Conservation (phyloP, 2,329 filamentous ascomycete species). For the Microsporum ferrugineum region DNA sequence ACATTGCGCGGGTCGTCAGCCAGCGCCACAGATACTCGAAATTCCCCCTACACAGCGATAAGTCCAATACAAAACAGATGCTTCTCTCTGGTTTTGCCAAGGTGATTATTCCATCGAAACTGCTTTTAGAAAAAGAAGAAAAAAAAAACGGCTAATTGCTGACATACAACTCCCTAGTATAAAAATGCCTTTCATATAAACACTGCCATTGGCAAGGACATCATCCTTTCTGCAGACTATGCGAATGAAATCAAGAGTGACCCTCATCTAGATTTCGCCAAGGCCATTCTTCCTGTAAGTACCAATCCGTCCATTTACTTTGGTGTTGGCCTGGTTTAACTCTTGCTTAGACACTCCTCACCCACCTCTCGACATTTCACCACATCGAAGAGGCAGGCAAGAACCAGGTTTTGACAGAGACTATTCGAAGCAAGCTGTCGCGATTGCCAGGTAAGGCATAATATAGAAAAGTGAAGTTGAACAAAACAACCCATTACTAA, state of each 20-base stretch:
- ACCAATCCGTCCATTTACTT: neutral
- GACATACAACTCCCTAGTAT: neutral
- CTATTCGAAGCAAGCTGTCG: conserved; percentile 18
- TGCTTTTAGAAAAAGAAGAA: no score
- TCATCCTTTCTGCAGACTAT: conserved; percentile 16
- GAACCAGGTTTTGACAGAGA: conserved; percentile 15
- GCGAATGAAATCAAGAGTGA: conserved; percentile 19
- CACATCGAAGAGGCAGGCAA: conserved; percentile 9
- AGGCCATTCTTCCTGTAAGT: conserved; percentile 1
- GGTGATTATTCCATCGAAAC: neutral
- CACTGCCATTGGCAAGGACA: conserved; percentile 16
- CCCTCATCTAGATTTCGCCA: conserved; percentile 14
- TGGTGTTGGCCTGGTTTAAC: neutral
- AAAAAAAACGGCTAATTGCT: neutral
- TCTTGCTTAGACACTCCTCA: conserved; percentile 11
- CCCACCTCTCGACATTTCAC: conserved; percentile 7
- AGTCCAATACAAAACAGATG: neutral
- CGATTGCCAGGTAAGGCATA: conserved; percentile 15
- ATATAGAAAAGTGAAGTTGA: neutral
- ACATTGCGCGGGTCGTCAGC: neutral
- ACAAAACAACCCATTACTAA: neutral
- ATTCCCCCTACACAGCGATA: neutral
- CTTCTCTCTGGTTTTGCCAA: neutral
- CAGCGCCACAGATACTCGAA: neutral
- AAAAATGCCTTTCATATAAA: conserved; percentile 12